Conservation (phyloP, 768 basidiomycete genomes). For the Clitopilus hobsonii region DNA sequence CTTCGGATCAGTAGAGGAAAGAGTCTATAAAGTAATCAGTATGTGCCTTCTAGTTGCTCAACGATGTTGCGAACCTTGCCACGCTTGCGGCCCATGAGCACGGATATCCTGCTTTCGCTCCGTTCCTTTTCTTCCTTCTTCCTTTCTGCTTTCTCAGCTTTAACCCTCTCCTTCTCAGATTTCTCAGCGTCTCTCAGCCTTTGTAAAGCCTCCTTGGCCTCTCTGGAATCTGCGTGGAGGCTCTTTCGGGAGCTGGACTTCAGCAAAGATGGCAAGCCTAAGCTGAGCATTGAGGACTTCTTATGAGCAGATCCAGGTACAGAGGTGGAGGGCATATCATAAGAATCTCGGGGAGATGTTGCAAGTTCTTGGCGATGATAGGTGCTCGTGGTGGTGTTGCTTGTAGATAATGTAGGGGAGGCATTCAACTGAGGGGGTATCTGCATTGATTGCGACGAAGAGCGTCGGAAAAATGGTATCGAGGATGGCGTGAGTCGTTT, state of each 20-base stretch:
- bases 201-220: conserved; percentile 42
- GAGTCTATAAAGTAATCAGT: conserved; percentile 48
- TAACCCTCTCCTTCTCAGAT: conserved; percentile 46
- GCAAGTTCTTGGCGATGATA: conserved; percentile 38
- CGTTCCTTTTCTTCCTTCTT: conserved; percentile 83
- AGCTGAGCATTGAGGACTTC: conserved; percentile 79
- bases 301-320: conserved; percentile 61
- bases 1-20: conserved; percentile 78
- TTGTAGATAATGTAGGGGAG: conserved; percentile 41
- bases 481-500: conserved; percentile 88
- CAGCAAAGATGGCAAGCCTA: conserved; percentile 77
- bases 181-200: conserved; percentile 38
- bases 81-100: conserved; percentile 82
- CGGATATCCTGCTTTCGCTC: conserved; percentile 86
- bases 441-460: conserved; percentile 85
- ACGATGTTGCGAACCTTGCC: conserved; percentile 68
- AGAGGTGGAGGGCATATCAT: conserved; percentile 46
- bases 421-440: conserved; percentile 43
- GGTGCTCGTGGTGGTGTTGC: conserved; percentile 27
- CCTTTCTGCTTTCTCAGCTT: conserved; percentile 45
- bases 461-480: conserved; percentile 91
- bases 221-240: conserved; percentile 64
- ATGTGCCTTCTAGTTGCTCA: conserved; percentile 2
- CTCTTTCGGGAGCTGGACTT: conserved; percentile 85
- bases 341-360: conserved; percentile 50